Conservation (phyloP, 2,329 filamentous ascomycete genomes). For the Zymoseptoria ardabiliae region DNA sequence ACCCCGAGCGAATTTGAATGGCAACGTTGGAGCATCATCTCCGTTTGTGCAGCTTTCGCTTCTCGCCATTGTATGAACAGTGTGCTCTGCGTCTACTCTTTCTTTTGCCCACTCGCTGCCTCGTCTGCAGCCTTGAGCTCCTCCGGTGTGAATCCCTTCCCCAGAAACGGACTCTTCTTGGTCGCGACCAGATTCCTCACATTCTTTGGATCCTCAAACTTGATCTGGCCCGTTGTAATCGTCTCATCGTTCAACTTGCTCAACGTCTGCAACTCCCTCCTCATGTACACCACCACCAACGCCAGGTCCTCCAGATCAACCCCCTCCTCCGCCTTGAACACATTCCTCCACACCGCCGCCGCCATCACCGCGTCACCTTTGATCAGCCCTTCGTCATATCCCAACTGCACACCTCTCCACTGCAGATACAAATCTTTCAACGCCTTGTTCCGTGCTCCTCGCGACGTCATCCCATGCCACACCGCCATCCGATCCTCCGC, state of each 20-base stretch:
- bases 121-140: slow-evolving; percentile 3
- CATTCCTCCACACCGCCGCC: slow-evolving; percentile 83
- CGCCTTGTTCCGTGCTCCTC: slow-evolving; percentile 51
- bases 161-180: slow-evolving; percentile 4
- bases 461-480: slow-evolving; percentile 59
- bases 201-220: slow-evolving; percentile 43
- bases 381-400: slow-evolving; percentile 74
- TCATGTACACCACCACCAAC: slow-evolving; percentile 56
- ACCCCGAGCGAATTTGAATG: not conserved
- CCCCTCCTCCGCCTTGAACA: slow-evolving; percentile 68
- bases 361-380: slow-evolving; percentile 71
- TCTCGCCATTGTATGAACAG: not conserved
- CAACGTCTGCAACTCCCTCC: slow-evolving; percentile 49
- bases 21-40: not conserved
- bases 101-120: not conserved
- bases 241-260: slow-evolving; percentile 48
- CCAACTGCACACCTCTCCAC: slow-evolving; percentile 79
- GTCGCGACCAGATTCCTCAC: slow-evolving; percentile 24
- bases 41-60: not conserved
- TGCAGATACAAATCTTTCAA: slow-evolving; percentile 86
- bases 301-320: slow-evolving; percentile 56
- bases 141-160: slow-evolving; percentile 7
- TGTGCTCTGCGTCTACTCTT: not conserved
- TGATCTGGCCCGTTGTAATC: slow-evolving; percentile 41
- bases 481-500: slow-evolving; percentile 78